A percentile compares a stretch with the other conserved stretches of the same genome.
Evolutionary conservation across 345 rosid genomes (phyloP).

Genomic region (Populus tremula): DNA sequence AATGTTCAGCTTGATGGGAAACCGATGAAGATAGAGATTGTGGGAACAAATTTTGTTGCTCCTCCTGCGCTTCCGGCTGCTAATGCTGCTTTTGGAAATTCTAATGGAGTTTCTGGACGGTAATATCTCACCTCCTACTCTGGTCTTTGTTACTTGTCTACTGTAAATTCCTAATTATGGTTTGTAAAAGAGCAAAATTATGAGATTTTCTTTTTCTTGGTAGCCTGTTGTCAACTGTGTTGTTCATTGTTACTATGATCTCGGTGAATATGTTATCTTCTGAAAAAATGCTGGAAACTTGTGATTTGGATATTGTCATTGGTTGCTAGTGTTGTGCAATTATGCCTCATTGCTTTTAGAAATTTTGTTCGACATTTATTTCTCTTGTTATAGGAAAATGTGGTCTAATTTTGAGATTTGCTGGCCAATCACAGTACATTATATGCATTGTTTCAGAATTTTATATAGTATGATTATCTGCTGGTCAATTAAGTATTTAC

Average conservation of each 20-base stretch:
- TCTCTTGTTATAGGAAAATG: neutral
- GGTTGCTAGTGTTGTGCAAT: neutral
- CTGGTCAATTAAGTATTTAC: neutral
- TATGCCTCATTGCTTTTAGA: neutral
- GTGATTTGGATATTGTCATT: neutral
- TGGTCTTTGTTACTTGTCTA: neutral
- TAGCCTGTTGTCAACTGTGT: neutral
- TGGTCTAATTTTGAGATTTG: neutral
- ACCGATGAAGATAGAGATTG: constrained; percentile 91
- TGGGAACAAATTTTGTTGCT: constrained; percentile 61
- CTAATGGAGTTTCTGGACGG: constrained; percentile 57
- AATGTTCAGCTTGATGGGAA: constrained; percentile 95
- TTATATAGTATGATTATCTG: neutral
- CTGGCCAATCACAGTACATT: neutral
- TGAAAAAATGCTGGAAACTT: neutral
- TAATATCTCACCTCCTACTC: constrained; percentile 17
- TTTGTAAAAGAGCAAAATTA: neutral
- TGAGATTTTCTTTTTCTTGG: neutral
- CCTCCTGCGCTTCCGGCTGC: constrained; percentile 44
- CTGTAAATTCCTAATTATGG: neutral
- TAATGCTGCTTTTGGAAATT: constrained; percentile 40
- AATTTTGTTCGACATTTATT: neutral
- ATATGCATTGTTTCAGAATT: neutral
- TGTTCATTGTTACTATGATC: neutral
- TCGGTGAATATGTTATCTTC: neutral